phyloP scores from a whole-genome alignment of 169 alveolate species.

The Plasmodium vivax region DNA sequence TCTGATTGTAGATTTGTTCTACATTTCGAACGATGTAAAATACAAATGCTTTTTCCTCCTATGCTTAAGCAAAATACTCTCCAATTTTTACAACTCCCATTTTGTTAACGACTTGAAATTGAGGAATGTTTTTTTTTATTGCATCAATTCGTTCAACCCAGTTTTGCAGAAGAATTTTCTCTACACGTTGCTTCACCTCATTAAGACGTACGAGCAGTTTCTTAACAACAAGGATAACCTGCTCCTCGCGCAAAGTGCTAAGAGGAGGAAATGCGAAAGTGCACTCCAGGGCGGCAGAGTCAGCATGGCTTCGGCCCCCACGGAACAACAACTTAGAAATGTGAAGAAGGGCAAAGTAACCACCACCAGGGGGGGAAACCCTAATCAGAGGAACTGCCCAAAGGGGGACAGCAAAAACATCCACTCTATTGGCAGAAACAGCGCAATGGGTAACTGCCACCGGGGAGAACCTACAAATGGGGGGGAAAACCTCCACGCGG shows the following conservation, averaged over 20 bases:
- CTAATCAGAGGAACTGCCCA: not conserved
- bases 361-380: not conserved
- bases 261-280: not conserved
- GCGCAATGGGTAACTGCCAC: not conserved
- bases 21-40: slow-evolving; percentile 55
- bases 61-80: slow-evolving; percentile 54
- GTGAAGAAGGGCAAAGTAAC: not conserved
- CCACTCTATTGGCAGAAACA: not conserved
- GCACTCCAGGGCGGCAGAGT: not conserved
- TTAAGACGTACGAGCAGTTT: slow-evolving; percentile 66
- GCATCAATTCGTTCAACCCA: slow-evolving; percentile 20
- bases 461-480: not conserved
- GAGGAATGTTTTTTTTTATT: slow-evolving; percentile 52
- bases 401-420: not conserved
- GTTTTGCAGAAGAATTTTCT: slow-evolving; percentile 58
- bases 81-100: slow-evolving; percentile 69
- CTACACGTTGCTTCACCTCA: slow-evolving; percentile 60
- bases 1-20: slow-evolving; percentile 39
- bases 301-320: not conserved
- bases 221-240: slow-evolving; percentile 20
- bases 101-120: slow-evolving; percentile 48
- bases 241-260: not conserved
- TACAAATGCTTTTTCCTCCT: slow-evolving; percentile 63
- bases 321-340: not conserved
- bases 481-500: not conserved